Base-by-base conservation (phyloP, 1,284 basidiomycete species). In the Heliocybe sulcata region DNA sequence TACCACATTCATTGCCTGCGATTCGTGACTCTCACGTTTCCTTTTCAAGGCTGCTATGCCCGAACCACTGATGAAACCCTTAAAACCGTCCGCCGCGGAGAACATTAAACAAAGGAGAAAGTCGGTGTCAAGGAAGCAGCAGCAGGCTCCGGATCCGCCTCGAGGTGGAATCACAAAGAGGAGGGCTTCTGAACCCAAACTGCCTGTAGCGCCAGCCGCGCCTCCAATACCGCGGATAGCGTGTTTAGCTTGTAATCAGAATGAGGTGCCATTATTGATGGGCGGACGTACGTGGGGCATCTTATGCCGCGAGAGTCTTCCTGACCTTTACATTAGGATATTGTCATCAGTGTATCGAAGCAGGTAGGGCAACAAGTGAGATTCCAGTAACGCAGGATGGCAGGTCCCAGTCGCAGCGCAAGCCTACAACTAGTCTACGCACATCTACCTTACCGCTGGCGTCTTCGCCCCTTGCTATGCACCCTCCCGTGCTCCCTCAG, bases 181-280 rank as follows among this genome's bases (percentile, higher is more conserved):
- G 49, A 63, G 58, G 45, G 12, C 54, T 14, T 50, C 54, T 58
- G 52, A 69, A 52, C 33, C 59, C 0, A 66, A 62, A 25, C 22
- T 11, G 23, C 20, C 48, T 22, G 69, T 14, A 55, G 65, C 12
- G 20, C 4, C 20, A 48, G 23, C 70, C 14, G 55, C 65, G 2
- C 55, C 67, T 4, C 71, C 58, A 10, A 57, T 62, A 1, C 56
- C 59, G 10, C 64, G 60, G 27, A 84, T 87, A 26, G 75, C 78
- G 26, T 88, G 86, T 58, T 68, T 75, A 26, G 67, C 77, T 3
- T 88, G 85, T 64, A 75, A 77, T 48, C 75, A 80, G 64, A 79
- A 75, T 19, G 83, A 86, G 61, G 85, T 88, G n/a, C 86, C 86
- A 11, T 70, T 88, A 29, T 79, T 87, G 56, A 72, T 82, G 64